Conservation (phyloP, 805 yeast species). For the Starmerella riodocensis region DNA sequence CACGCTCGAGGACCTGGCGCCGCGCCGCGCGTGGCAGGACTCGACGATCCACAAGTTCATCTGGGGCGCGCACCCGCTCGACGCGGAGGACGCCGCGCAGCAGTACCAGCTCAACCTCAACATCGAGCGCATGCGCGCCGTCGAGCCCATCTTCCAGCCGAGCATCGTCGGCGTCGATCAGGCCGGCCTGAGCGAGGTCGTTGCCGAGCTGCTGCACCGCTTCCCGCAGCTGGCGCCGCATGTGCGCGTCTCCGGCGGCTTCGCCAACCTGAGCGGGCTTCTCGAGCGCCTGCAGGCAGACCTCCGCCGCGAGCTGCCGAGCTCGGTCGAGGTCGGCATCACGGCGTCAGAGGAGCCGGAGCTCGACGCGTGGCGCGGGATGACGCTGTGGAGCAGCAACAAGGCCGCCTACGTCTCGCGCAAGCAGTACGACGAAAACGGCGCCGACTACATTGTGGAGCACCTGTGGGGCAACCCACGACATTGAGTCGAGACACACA, state of each 20-base stretch:
- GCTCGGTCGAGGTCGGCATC: constrained; percentile 46
- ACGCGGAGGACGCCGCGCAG: constrained; percentile 69
- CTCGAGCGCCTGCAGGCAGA: constrained; percentile 57
- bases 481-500: no score
- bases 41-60: constrained; percentile 69
- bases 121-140: constrained; percentile 80
- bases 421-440: constrained; percentile 74
- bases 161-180: constrained; percentile 89
- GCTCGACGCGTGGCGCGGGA: constrained; percentile 86
- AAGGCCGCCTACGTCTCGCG: constrained; percentile 42
- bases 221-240: constrained; percentile 39
- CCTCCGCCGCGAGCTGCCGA: constrained; percentile 57
- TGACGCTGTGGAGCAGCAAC: constrained; percentile 61
- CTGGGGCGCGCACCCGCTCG: constrained; percentile 80
- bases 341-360: constrained; percentile 54
- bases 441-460: constrained; percentile 48
- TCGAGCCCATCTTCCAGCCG: constrained; percentile 88
- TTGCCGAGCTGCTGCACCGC: constrained; percentile 42
- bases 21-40: constrained; percentile 71
- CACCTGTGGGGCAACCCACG: constrained; percentile 6
- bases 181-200: constrained; percentile 77
- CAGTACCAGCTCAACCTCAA: constrained; percentile 84
- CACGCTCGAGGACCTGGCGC: constrained; percentile 70
- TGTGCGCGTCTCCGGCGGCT: constrained; percentile 80
- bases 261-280: constrained; percentile 50